Evolutionary conservation across 2,329 filamentous ascomycete genomes (phyloP).

Genomic region (Penicillium sp.): DNA sequence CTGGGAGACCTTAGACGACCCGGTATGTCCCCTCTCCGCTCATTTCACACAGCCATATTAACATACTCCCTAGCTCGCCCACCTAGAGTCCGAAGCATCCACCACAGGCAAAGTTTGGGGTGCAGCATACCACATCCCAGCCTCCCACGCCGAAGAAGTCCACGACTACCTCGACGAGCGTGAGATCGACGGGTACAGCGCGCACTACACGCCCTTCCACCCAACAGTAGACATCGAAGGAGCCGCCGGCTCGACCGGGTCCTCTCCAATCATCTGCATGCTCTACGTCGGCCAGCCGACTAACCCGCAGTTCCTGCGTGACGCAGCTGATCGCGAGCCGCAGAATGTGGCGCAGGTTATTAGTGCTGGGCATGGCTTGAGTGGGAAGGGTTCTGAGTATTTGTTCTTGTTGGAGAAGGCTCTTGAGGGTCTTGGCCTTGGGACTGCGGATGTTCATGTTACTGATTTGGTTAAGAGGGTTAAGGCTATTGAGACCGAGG

Average conservation of each 20-base stretch:
- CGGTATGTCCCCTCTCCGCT: constrained; percentile 46
- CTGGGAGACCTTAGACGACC: constrained; percentile 73
- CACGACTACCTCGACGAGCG: constrained; percentile 90
- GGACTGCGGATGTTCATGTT: constrained; percentile 81
- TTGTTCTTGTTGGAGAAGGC: constrained; percentile 76
- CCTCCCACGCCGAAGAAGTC: constrained; percentile 73
- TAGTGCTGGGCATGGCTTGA: constrained; percentile 71
- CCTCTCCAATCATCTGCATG: constrained; percentile 56
- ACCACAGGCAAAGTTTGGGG: constrained; percentile 71
- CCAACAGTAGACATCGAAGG: background rate
- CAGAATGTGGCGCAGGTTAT: constrained; percentile 79
- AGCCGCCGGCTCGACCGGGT: background rate
- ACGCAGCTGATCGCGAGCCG: constrained; percentile 64
- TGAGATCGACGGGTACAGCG: constrained; percentile 95
- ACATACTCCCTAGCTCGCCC: constrained; percentile 30
- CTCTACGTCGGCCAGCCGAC: constrained; percentile 94
- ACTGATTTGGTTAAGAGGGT: constrained; percentile 75
- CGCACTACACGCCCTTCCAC: constrained; percentile 85
- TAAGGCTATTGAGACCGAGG: constrained; percentile 57
- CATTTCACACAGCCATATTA: background rate
- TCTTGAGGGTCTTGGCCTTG: constrained; percentile 68
- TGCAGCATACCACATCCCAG: constrained; percentile 80
- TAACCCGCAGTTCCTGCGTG: constrained; percentile 80
- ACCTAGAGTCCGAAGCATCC: constrained; percentile 31
- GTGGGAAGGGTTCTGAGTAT: constrained; percentile 88